Conservation (phyloP, 2,329 filamentous ascomycete genomes). For the Coniochaeta sp. region DNA sequence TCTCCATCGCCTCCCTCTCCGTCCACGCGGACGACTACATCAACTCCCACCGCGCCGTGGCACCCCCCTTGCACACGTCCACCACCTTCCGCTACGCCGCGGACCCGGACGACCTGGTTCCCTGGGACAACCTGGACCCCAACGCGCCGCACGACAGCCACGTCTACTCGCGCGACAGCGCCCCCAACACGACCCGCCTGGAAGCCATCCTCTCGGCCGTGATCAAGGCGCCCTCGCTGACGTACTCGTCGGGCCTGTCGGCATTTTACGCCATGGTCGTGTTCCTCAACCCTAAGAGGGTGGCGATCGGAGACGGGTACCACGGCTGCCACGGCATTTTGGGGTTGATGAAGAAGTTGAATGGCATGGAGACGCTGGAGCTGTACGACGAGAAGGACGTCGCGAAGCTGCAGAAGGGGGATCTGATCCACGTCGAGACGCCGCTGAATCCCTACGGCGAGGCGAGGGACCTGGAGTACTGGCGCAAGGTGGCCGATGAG, state of each 20-base stretch:
- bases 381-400: conserved; percentile 42
- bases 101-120: conserved; percentile 59
- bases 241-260: conserved; percentile 78
- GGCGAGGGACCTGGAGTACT: conserved; percentile 65
- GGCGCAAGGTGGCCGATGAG: conserved; percentile 64
- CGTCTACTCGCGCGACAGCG: conserved; percentile 76
- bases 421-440: conserved; percentile 87
- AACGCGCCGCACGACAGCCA: conserved; percentile 52
- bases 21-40: conserved; percentile 77
- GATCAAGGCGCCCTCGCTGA: conserved; percentile 61
- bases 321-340: conserved; percentile 91
- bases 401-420: conserved; percentile 65
- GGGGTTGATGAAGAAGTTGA: conserved; percentile 64
- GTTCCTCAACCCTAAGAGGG: conserved; percentile 71
- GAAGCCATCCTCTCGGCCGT: conserved; percentile 74
- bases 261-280: conserved; percentile 85
- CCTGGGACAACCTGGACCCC: conserved; percentile 46
- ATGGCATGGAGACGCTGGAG: conserved; percentile 64
- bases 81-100: conserved; percentile 81
- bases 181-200: conserved; percentile 76
- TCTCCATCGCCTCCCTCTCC: conserved; percentile 62
- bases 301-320: conserved; percentile 81
- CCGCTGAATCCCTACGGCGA: conserved; percentile 87
- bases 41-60: conserved; percentile 69
- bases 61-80: conserved; percentile 82